Percentiles rank a stretch among this genome's conserved stretches.
These are phyloP conservation scores for Termitomyces sp. DNA, from an alignment of 1,284 basidiomycete genomes.

Conservation along the genomic window DNA sequence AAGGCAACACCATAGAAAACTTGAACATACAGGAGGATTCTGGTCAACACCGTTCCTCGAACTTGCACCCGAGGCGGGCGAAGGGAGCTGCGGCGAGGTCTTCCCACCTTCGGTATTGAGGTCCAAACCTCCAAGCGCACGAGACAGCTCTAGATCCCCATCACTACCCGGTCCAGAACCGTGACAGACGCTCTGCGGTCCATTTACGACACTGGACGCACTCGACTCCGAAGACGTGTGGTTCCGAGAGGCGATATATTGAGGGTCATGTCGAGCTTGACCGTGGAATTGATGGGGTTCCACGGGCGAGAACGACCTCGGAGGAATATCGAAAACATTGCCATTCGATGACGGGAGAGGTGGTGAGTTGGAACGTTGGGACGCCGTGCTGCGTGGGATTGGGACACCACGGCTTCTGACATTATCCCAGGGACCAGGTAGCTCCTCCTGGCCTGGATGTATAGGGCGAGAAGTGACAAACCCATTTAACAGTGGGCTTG, in stretches of 20 bases:
- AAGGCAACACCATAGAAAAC: not conserved
- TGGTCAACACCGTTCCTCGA: slow-evolving; percentile 74
- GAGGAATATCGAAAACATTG: slow-evolving; percentile 8
- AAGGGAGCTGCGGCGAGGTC: slow-evolving; percentile 47
- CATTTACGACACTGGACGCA: slow-evolving; percentile 29
- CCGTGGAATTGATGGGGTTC: slow-evolving; percentile 19
- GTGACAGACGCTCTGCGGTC: slow-evolving; percentile 31
- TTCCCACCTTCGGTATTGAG: slow-evolving; percentile 48
- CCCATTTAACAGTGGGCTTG: slow-evolving; percentile 23
- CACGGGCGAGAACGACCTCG: slow-evolving; percentile 20
- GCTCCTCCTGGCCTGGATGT: slow-evolving; percentile 17
- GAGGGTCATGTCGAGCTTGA: slow-evolving; percentile 15
- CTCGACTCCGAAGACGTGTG: slow-evolving; percentile 25
- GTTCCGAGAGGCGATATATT: slow-evolving; percentile 11
- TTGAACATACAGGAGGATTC: slow-evolving; percentile 71
- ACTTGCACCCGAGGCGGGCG: slow-evolving; percentile 45
- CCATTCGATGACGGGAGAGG: slow-evolving; percentile 14
- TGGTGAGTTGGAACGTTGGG: slow-evolving; percentile 33
- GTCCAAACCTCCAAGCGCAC: slow-evolving; percentile 40
- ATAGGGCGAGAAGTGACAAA: slow-evolving; percentile 8
- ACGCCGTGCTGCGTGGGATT: slow-evolving; percentile 22
- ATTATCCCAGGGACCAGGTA: slow-evolving; percentile 32
- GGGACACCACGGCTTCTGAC: slow-evolving; percentile 15
- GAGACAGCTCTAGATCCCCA: slow-evolving; percentile 35
- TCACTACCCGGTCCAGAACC: slow-evolving; percentile 19